Evolutionary conservation across 2,329 filamentous ascomycete species (phyloP).

Genomic region (Trichoderma koningiopsis): DNA sequence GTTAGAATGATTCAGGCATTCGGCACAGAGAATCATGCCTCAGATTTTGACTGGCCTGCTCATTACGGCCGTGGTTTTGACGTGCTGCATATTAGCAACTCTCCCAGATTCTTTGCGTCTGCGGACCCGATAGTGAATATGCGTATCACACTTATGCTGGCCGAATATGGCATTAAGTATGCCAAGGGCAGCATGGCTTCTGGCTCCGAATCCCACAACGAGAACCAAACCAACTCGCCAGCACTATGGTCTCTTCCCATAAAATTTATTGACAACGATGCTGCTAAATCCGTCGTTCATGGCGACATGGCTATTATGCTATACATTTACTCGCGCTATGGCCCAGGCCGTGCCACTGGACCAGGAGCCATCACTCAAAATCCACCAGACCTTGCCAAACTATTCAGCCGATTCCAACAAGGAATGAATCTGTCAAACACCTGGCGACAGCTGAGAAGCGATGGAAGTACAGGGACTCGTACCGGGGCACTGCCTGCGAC

Average conservation of each 20-base stretch:
- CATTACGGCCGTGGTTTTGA: conserved; percentile 83
- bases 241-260: conserved; percentile 36
- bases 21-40: conserved; percentile 77
- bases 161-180: conserved; percentile 50
- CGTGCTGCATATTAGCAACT: conserved; percentile 67
- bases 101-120: conserved; percentile 55
- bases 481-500: conserved; percentile 28
- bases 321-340: conserved; percentile 61
- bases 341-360: conserved; percentile 32
- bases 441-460: conserved; percentile 36
- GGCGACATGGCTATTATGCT: conserved; percentile 58
- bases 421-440: conserved; percentile 40
- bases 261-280: conserved; percentile 59
- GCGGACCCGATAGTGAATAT: conserved; percentile 51
- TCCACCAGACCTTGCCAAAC: conserved; percentile 39
- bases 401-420: conserved; percentile 47
- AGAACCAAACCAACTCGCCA: background rate
- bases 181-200: conserved; percentile 47
- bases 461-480: conserved; percentile 11
- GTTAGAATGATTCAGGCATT: conserved; percentile 76
- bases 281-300: conserved; percentile 47
- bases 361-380: conserved; percentile 31
- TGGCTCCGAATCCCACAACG: background rate
- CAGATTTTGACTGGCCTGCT: conserved; percentile 71
- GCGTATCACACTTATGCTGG: conserved; percentile 54